These are phyloP conservation scores for Sporobolomyces pararoseus DNA, from an alignment of 768 basidiomycete genomes.

Conservation along the genomic window DNA sequence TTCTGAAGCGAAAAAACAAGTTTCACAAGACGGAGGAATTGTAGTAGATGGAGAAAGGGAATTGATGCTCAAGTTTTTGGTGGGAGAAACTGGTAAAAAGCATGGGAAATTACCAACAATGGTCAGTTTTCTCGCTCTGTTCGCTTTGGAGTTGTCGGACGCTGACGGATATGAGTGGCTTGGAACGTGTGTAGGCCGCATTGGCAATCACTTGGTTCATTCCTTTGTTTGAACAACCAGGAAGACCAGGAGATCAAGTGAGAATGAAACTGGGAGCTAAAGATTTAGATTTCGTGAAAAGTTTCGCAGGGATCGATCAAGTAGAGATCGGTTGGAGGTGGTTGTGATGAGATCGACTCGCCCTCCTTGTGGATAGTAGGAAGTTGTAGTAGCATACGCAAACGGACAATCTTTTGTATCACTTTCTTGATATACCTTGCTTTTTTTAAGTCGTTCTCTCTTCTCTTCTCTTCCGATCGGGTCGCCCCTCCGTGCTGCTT, in stretches of 20 bases:
- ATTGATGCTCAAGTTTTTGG: slow-evolving; percentile 19
- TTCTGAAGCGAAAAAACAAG: not conserved
- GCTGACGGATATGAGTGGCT: not conserved
- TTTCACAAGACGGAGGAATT: slow-evolving; percentile 18
- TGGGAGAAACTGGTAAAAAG: slow-evolving; percentile 36
- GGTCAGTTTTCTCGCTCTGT: slow-evolving; percentile 10
- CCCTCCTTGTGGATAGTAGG: too few relatives aligned
- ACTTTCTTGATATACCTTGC: too few relatives aligned
- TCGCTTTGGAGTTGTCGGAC: too few relatives aligned
- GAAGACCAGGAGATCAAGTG: not conserved
- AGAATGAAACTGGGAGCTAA: slow-evolving; percentile 5
- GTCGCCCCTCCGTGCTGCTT: too few relatives aligned
- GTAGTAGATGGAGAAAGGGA: slow-evolving; percentile 34
- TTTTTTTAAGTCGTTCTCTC: too few relatives aligned
- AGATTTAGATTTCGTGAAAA: slow-evolving; percentile 36
- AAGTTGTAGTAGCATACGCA: too few relatives aligned
- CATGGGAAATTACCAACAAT: slow-evolving; percentile 26
- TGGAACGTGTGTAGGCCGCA: slow-evolving; percentile 12
- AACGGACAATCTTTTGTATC: too few relatives aligned
- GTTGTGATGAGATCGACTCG: slow-evolving; percentile 5
- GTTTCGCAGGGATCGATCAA: slow-evolving; percentile 25
- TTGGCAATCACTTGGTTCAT: slow-evolving; percentile 36
- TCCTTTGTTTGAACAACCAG: slow-evolving; percentile 18
- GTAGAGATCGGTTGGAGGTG: slow-evolving; percentile 28
- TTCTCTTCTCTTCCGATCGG: too few relatives aligned